Percentiles rank a stretch among this genome's conserved stretches.
Evolutionary conservation across 805 yeast species (phyloP).

Genomic region (Candida silvicultrix): DNA sequence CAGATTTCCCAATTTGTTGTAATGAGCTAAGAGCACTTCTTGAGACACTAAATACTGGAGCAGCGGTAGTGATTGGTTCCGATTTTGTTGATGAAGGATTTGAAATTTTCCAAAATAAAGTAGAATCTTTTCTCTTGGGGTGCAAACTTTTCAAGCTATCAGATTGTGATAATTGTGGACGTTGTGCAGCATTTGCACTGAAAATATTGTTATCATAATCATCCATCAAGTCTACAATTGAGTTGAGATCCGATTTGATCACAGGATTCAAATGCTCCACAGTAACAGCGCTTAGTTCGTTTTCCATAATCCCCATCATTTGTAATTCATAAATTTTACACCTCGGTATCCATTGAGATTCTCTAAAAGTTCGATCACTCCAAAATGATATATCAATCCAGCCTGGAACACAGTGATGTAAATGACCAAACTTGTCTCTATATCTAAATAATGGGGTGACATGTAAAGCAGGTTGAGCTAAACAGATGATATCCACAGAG

Average conservation of each 20-base stretch:
- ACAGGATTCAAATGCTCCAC: slow-evolving; percentile 48
- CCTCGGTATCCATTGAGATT: slow-evolving; percentile 80
- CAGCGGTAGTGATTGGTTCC: slow-evolving; percentile 10
- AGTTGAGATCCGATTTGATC: slow-evolving; percentile 16
- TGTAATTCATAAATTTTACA: slow-evolving; percentile 93
- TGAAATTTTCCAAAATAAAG: slow-evolving; percentile 18
- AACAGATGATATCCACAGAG: slow-evolving; percentile 82
- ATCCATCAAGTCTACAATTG: slow-evolving; percentile 57
- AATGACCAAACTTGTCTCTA: slow-evolving; percentile 39
- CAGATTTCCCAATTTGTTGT: background rate
- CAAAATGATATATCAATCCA: slow-evolving; percentile 96
- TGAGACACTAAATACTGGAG: slow-evolving; percentile 12
- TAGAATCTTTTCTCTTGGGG: slow-evolving; percentile 4
- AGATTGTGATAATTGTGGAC: slow-evolving; percentile 1
- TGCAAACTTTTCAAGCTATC: background rate
- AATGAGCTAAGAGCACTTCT: slow-evolving; percentile 6
- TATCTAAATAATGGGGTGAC: slow-evolving; percentile 84
- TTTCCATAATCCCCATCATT: slow-evolving; percentile 98
- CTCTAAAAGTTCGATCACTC: slow-evolving; percentile 42
- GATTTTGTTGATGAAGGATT: slow-evolving; percentile 17
- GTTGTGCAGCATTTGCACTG: slow-evolving; percentile 4
- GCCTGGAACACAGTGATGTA: slow-evolving; percentile 79
- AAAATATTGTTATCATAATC: slow-evolving; percentile 61
- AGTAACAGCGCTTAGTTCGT: slow-evolving; percentile 66
- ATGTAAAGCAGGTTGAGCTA: slow-evolving; percentile 88